Evolutionary conservation across 805 yeast genomes (phyloP), one percentile per base, ranked within the genome.

Genomic region (Candida boleticola): DNA sequence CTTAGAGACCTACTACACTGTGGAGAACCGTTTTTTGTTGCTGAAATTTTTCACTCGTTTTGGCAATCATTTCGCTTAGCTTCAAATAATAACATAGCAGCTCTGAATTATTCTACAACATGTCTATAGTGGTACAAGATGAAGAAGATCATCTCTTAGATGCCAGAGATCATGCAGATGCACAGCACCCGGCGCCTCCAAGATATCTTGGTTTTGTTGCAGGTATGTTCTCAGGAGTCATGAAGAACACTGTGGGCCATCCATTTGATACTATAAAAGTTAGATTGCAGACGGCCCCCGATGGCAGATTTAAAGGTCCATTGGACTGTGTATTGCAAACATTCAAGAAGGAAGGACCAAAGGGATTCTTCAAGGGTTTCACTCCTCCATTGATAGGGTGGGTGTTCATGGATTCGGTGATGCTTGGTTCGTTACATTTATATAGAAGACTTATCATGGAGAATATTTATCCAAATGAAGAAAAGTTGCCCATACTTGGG

Each of bases 371-470:
- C 58, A 80, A 89, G 51, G 97, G 97, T 0, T 88, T 89, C 50
- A 87, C 96, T 0, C 97, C 97, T 3, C 97, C 97, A 1, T 71
- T 89, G 49, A 79, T 87, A 17, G 97, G 97, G 0, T 89, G 97
- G 97, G 88, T 89, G 51, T 63, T 85, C 47, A 89, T 89, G 96
- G 97, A 89, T 58, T 81, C 90, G 3, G 88, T 88, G 38, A 85
- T 89, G 88, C 70, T 89, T 47, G 97, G 97, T 1, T 83, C 93
- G 4, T 66, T 89, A 42, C 93, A 87, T 52, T 77, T 84, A 45
- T 89, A 89, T 61, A 68, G 90, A 50, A 65, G 86, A 46, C 62
- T 82, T 14, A 68, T 87, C 46, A 83, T 83, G 54, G 83, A 81
- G 17, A 71, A 77, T 48, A 61, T 86, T 13, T 89, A 82, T 52